A percentile compares a stretch with the other conserved stretches of the same genome.
These are phyloP conservation scores for Phytophthora agathidicida DNA, from an alignment of 352 stramenopile species.

Conservation along the genomic window DNA sequence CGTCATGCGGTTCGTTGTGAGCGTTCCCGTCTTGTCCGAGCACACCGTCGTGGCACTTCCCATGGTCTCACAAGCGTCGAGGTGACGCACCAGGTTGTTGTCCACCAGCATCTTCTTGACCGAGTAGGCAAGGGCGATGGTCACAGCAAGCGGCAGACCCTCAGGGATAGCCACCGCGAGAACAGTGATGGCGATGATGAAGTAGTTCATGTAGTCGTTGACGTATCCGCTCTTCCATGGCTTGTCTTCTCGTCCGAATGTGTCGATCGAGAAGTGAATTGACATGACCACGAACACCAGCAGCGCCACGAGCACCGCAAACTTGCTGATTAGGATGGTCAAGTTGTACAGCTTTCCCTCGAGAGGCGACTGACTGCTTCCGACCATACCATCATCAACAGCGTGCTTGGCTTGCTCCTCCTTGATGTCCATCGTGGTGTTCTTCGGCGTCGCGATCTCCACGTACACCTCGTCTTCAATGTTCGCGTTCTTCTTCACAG, in stretches of 20 bases:
- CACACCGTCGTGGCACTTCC: constrained; percentile 95
- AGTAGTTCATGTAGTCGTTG: constrained; percentile 57
- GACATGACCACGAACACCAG: constrained; percentile 70
- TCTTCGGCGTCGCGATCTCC: constrained; percentile 60
- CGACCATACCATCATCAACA: constrained; percentile 34
- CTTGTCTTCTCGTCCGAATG: constrained; percentile 33
- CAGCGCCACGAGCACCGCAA: constrained; percentile 55
- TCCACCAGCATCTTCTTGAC: constrained; percentile 90
- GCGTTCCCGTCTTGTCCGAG: constrained; percentile 94
- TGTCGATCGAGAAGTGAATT: constrained; percentile 53
- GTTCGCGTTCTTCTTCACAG: constrained; percentile 27
- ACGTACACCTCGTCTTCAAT: constrained; percentile 43
- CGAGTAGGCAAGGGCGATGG: constrained; percentile 94
- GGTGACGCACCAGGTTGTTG: constrained; percentile 87
- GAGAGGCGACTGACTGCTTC: constrained; percentile 60
- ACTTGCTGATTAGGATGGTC: constrained; percentile 65
- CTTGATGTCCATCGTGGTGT: constrained; percentile 15
- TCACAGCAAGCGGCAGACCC: constrained; percentile 95
- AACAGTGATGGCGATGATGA: constrained; percentile 79
- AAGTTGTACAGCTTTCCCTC: constrained; percentile 52
- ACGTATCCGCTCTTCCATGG: constrained; percentile 41
- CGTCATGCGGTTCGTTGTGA: constrained; percentile 98
- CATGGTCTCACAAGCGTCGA: constrained; percentile 91
- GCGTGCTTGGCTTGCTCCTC: constrained; percentile 21
- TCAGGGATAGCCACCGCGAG: constrained; percentile 97